Evolutionary conservation across 169 alveolate genomes (phyloP), one percentile per base, ranked within the genome.

Genomic region (Plasmodium relictum): DNA sequence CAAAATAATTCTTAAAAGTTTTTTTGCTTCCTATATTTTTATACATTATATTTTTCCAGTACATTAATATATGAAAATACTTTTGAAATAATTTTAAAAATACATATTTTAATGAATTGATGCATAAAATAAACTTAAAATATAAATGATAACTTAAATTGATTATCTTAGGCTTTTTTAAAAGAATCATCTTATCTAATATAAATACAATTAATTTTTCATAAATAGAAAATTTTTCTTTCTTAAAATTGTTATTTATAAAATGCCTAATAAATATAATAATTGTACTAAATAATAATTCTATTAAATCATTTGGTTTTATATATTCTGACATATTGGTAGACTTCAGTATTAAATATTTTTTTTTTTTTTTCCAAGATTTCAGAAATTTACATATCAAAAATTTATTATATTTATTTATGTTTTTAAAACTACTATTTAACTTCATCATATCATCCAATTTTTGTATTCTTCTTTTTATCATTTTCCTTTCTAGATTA

Each of bases 381-480:
- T 50, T 48, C 18, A 8, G 2, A 65, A 78, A 63, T 78, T 63
- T 78, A 42, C 8, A 48, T 37, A 78, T 62, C 4, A 78, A 63
- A 63, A 45, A 63, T 78, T 78, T 78, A 59, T 63, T 78, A 44
- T 78, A 78, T 44, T 78, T 78, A 58, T 65, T 63, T 37, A 78
- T 26, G 42, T 78, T 50, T 58, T 24, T 78, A 52, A 78, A 78
- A 22, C 50, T 66, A 58, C 7, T 24, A 78, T 78, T 50, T 70
- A 48, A 37, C 68, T 78, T 78, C 20, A 65, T 39, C 61, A 31
- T 45, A 26, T 63, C 76, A 44, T 78, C 89, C 50, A 78, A 44
- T 48, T 78, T 78, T 26, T 62, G 48, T 45, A 78, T 78, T 65
- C 50, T 78, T 44, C 89, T 48, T 78, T 66, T 78, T 78, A 78